Conservation (phyloP, 257 asterid species). For the Anisodus acutangulus region DNA sequence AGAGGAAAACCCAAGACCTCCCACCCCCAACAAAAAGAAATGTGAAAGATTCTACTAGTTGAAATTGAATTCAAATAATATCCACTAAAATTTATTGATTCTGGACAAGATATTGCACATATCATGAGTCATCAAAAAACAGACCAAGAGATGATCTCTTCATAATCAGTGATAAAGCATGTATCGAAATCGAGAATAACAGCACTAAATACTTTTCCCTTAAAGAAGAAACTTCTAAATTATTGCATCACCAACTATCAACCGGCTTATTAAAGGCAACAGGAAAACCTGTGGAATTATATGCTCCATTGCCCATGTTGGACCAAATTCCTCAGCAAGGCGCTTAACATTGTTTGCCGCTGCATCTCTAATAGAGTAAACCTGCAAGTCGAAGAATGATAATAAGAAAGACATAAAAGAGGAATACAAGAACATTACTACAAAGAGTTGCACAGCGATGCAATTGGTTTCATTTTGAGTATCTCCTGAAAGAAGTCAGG, state of each 20-base stretch:
- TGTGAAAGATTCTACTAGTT: background rate
- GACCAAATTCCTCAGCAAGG: constrained; percentile 88
- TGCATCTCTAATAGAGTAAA: constrained; percentile 81
- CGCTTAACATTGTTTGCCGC: constrained; percentile 84
- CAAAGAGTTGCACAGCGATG: constrained; percentile 8
- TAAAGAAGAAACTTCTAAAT: background rate
- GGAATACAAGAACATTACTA: background rate
- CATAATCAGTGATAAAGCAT: constrained; percentile 9
- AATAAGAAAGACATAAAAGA: background rate
- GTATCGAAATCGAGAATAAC: background rate
- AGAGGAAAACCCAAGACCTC: constrained; percentile 9
- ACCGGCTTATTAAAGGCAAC: constrained; percentile 9
- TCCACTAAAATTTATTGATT: background rate
- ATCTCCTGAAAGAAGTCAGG: constrained; percentile 16
- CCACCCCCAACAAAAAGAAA: background rate
- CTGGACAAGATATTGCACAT: constrained; percentile 14
- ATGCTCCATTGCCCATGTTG: constrained; percentile 96
- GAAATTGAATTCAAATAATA: background rate
- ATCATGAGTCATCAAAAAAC: constrained; percentile 13
- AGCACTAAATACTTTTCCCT: background rate
- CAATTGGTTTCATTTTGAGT: background rate
- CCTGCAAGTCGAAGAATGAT: constrained; percentile 45
- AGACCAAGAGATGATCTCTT: constrained; percentile 15
- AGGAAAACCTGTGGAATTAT: constrained; percentile 78
- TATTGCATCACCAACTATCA: background rate